phyloP scores from a whole-genome alignment of 83 land plant genomes.

The Isoetes engelmannii region DNA sequence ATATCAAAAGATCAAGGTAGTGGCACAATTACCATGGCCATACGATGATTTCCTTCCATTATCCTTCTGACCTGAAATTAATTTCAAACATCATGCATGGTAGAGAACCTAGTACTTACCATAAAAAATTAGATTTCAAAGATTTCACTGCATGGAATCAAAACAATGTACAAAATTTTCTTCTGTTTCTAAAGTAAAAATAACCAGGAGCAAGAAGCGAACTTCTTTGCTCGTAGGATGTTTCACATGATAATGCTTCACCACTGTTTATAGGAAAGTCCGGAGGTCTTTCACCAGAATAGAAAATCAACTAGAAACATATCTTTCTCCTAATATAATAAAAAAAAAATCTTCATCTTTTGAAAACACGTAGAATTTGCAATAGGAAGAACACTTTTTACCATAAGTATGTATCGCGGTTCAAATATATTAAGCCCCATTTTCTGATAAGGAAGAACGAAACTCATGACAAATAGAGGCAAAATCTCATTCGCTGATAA shows the following conservation, averaged over 20 bases:
- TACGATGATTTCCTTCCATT: constrained; percentile 96
- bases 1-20: not conserved
- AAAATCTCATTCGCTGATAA: constrained; percentile 58
- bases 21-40: constrained; percentile 82
- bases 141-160: too few species aligned
- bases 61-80: constrained; percentile 71
- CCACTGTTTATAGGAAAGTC: too few species aligned
- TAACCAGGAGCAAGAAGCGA: too few species aligned
- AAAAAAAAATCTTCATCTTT: too few species aligned
- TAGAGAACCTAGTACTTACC: too few species aligned
- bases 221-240: too few species aligned
- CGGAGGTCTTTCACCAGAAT: too few species aligned
- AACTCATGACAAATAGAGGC: constrained; percentile 98
- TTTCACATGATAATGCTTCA: too few species aligned
- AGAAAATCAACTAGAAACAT: not conserved
- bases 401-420: constrained; percentile 98
- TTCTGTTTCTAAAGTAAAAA: too few species aligned
- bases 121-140: too few species aligned
- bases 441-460: constrained; percentile 79
- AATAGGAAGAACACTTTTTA: constrained; percentile 12
- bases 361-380: too few species aligned
- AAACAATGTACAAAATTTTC: too few species aligned
- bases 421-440: constrained; percentile 86
- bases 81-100: not conserved
- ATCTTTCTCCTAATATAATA: not conserved